Evolutionary conservation across 495 filamentous ascomycete genomes (phyloP), one percentile per base, ranked within the genome.

Genomic region (Aspergillus asperescens): DNA sequence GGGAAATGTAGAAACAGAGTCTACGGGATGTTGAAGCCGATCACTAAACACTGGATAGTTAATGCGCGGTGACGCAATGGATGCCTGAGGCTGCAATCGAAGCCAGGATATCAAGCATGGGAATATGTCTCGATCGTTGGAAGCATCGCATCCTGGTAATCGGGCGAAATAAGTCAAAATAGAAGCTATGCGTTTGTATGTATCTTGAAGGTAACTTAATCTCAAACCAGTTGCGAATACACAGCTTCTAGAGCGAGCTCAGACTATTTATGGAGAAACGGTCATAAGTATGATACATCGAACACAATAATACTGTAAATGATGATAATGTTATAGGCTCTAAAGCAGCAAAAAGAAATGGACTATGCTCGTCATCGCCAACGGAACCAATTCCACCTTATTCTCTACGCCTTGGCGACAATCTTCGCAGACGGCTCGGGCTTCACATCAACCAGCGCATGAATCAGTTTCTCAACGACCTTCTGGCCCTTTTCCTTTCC

Each of bases 401-500:
- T 56, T 46, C 58, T 65, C 56, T 73, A 75, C 66, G 66, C 64
- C 53, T 68, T 68, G 28, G 44, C 48, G 41, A 59, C 57, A 51
- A 79, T 75, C 69, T 79, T 70, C 67, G 76, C 74, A 25, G 84
- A 84, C 22, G 81, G 76, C 59, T 84, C 75, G 13, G 89, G 87
- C 70, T 87, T 86, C 50, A 90, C 83, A 51, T 90, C 80, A 53
- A 85, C 83, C 7, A 95, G 86, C 16, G 86, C 89, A 50, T 81
- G 77, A 34, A 96, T 74, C 53, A 98, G 72, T 53, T 90, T 83
- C 40, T 87, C 79, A 22, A 95, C 77, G 4, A 98, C 89, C 66
- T 90, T 80, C 53, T 79, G 77, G 57, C 88, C 86, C 57, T 81
- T 82, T 76, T 88, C 85, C 63, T 84, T 78, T 27, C 89, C 92